phyloP scores from a whole-genome alignment of 1,284 basidiomycete genomes.

The Apiotrichum sp. region DNA sequence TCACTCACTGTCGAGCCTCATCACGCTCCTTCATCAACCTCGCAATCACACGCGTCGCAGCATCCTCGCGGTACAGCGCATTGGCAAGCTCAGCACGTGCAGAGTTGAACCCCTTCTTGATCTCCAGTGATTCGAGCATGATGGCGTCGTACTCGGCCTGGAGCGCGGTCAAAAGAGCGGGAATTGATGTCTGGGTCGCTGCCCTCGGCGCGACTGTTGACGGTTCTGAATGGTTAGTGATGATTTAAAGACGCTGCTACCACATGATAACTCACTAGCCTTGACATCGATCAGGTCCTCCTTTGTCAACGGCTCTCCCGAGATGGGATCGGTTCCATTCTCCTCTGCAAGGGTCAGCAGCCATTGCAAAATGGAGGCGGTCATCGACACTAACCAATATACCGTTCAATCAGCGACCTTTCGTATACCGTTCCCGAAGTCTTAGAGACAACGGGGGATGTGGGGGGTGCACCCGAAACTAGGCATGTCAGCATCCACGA shows the following conservation, averaged over 20 bases:
- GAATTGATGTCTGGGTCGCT: slow-evolving; percentile 84
- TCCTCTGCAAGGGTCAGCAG: too few relatives aligned
- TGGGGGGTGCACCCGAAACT: slow-evolving; percentile 91
- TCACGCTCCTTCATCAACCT: slow-evolving; percentile 90
- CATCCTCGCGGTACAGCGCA: slow-evolving; percentile 91
- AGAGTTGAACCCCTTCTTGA: slow-evolving; percentile 70
- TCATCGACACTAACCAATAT: slow-evolving; percentile 57
- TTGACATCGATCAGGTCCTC: slow-evolving; percentile 87
- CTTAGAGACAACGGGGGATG: slow-evolving; percentile 84
- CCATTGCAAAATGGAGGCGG: too few relatives aligned
- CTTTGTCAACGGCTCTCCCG: slow-evolving; percentile 84
- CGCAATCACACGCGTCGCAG: slow-evolving; percentile 92
- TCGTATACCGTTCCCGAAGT: slow-evolving; percentile 96
- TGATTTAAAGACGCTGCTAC: not conserved
- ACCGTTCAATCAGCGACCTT: slow-evolving; percentile 87
- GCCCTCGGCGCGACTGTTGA: slow-evolving; percentile 79
- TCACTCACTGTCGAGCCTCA: slow-evolving; percentile 86
- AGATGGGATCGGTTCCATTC: slow-evolving; percentile 92
- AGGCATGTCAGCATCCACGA: slow-evolving; percentile 21
- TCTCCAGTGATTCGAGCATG: slow-evolving; percentile 76
- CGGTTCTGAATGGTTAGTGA: slow-evolving; percentile 56
- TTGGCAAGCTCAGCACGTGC: slow-evolving; percentile 82
- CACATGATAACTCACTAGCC: slow-evolving; percentile 62
- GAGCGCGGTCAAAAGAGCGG: slow-evolving; percentile 79
- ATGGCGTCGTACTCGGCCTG: slow-evolving; percentile 97